A percentile compares a stretch with the other conserved stretches of the same genome.
phyloP scores from a whole-genome alignment of 768 basidiomycete genomes.

The Pholiota conissans region DNA sequence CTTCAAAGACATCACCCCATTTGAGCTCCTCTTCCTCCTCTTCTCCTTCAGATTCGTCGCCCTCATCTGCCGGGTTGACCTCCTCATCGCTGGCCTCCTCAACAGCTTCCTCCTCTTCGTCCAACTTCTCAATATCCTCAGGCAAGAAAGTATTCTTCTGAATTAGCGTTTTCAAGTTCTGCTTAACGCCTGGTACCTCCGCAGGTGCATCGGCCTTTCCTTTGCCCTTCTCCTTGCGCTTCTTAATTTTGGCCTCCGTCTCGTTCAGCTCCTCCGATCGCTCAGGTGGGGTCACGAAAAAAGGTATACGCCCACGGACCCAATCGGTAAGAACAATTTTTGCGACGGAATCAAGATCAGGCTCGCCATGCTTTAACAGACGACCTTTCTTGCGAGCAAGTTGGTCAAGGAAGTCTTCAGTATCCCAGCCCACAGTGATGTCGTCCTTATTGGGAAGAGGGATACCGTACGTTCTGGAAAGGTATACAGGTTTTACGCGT shows the following conservation, averaged over 20 bases:
- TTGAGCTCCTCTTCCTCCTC: conserved; percentile 59
- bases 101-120: conserved; percentile 48
- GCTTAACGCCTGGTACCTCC: conserved; percentile 67
- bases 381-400: conserved; percentile 92
- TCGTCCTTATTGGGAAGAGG: conserved; percentile 60
- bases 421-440: conserved; percentile 55
- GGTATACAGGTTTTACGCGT: conserved; percentile 91
- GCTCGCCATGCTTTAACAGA: conserved; percentile 91
- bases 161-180: conserved; percentile 84
- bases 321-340: conserved; percentile 96
- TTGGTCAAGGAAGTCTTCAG: conserved; percentile 79
- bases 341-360: conserved; percentile 87
- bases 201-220: conserved; percentile 42
- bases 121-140: conserved; percentile 76
- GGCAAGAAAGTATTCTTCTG: conserved; percentile 86
- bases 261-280: conserved; percentile 69
- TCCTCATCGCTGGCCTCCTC: conserved; percentile 42
- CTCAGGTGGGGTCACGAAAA: conserved; percentile 92
- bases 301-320: conserved; percentile 97
- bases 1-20: conserved; percentile 88
- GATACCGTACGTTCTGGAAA: conserved; percentile 81
- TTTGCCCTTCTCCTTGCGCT: conserved; percentile 55
- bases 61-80: conserved; percentile 36
- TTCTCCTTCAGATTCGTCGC: conserved; percentile 37
- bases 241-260: conserved; percentile 56